phyloP scores from a whole-genome alignment of 768 basidiomycete genomes.

The Phaeotremella skinneri region DNA sequence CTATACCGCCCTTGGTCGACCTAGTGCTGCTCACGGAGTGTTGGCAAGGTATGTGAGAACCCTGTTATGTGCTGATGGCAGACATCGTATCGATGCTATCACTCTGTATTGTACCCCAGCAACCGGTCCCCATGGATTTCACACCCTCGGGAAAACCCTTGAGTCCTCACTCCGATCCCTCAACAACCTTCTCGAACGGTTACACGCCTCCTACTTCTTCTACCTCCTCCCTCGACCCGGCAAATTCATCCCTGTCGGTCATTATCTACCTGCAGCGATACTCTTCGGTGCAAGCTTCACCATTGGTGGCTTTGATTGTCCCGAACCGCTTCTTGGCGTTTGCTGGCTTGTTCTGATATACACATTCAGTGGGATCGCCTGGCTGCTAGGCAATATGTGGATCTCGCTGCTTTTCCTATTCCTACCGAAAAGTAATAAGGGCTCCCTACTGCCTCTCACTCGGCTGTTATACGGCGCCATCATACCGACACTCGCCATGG shows the following conservation, averaged over 20 bases:
- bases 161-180: slow-evolving; percentile 85
- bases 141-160: slow-evolving; percentile 80
- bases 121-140: slow-evolving; percentile 89
- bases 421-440: slow-evolving; percentile 20
- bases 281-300: slow-evolving; percentile 81
- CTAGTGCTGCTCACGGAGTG: slow-evolving; percentile 85
- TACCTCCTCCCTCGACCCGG: slow-evolving; percentile 69
- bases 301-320: slow-evolving; percentile 66
- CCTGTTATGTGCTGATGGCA: slow-evolving; percentile 43
- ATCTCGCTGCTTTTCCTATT: slow-evolving; percentile 8
- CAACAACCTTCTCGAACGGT: slow-evolving; percentile 91
- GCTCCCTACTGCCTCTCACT: slow-evolving; percentile 57
- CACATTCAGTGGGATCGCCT: slow-evolving; percentile 11
- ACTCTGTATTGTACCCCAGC: slow-evolving; percentile 87
- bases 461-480: slow-evolving; percentile 81
- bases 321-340: slow-evolving; percentile 61
- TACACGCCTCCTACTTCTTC: slow-evolving; percentile 98
- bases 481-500: slow-evolving; percentile 77
- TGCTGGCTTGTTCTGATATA: slow-evolving; percentile 53
- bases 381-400: slow-evolving; percentile 53
- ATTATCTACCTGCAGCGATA: slow-evolving; percentile 82
- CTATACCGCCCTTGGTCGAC: slow-evolving; percentile 73
- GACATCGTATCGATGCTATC: slow-evolving; percentile 91
- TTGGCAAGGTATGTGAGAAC: slow-evolving; percentile 70
- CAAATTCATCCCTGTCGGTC: slow-evolving; percentile 83